Evolutionary conservation across 164 flowering plant genomes (phyloP).

Genomic region (Aristolochia contorta): DNA sequence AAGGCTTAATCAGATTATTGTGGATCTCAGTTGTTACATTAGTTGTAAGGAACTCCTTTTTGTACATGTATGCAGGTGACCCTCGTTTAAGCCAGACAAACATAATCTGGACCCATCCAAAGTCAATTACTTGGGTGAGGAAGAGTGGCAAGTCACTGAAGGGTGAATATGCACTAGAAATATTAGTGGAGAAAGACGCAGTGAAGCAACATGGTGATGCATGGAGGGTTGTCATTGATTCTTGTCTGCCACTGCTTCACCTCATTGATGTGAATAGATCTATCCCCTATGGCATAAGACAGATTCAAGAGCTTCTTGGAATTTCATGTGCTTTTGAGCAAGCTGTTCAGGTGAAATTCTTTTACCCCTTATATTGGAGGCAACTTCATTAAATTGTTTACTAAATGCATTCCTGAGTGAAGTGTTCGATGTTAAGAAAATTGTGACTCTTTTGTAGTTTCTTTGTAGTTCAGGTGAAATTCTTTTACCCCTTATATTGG

Average conservation of each 20-base stretch:
- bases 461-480: too few relatives aligned
- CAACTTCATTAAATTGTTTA: too few relatives aligned
- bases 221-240: constrained; percentile 77
- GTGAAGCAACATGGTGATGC: constrained; percentile 75
- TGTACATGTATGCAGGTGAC: constrained; percentile 47
- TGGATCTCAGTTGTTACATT: neutral
- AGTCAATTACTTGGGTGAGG: constrained; percentile 53
- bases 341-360: constrained; percentile 70
- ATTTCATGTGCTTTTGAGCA: constrained; percentile 90
- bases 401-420: too few relatives aligned
- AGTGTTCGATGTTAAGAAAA: too few relatives aligned
- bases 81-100: constrained; percentile 50
- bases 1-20: too few relatives aligned
- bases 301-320: constrained; percentile 78
- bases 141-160: constrained; percentile 26
- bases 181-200: constrained; percentile 53
- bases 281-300: constrained; percentile 77
- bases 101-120: constrained; percentile 64
- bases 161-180: constrained; percentile 79
- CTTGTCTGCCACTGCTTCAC: constrained; percentile 88
- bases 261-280: constrained; percentile 71
- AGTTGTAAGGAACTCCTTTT: neutral
- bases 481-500: too few relatives aligned
- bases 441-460: too few relatives aligned
- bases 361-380: neutral